Evolutionary conservation across 306 rosid genomes (phyloP).

Genomic region (Sicyos edulis): DNA sequence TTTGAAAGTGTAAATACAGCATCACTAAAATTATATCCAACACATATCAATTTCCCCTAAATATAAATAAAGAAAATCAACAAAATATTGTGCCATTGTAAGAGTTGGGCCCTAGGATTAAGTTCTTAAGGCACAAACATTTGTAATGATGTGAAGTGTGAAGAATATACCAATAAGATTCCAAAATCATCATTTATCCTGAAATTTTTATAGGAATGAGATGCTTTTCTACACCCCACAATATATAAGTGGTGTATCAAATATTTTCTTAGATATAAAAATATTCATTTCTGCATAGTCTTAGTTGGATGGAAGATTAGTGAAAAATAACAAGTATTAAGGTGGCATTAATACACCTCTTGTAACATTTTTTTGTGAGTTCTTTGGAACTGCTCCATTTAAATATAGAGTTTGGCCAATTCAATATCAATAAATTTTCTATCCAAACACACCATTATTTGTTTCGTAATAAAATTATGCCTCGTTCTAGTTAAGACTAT

Average conservation of each 20-base stretch:
- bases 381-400: too few relatives aligned
- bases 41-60: neutral
- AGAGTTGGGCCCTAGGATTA: neutral
- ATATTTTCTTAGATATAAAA: neutral
- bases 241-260: neutral
- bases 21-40: neutral
- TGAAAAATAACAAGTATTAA: too few relatives aligned
- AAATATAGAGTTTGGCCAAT: too few relatives aligned
- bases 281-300: too few relatives aligned
- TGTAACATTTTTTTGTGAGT: too few relatives aligned
- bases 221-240: neutral
- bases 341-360: too few relatives aligned
- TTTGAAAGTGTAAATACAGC: neutral
- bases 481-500: too few relatives aligned
- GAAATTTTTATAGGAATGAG: neutral
- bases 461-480: too few relatives aligned
- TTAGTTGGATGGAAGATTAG: too few relatives aligned
- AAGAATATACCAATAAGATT: conserved; percentile 11
- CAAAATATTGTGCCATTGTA: neutral
- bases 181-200: neutral
- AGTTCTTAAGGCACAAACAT: neutral
- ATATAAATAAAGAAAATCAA: neutral
- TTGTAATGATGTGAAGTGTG: neutral
- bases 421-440: too few relatives aligned
- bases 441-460: too few relatives aligned